Percentiles rank a stretch among this genome's conserved stretches.
Evolutionary conservation across 495 filamentous ascomycete species (phyloP).

Genomic region (Penicillium desertorum): DNA sequence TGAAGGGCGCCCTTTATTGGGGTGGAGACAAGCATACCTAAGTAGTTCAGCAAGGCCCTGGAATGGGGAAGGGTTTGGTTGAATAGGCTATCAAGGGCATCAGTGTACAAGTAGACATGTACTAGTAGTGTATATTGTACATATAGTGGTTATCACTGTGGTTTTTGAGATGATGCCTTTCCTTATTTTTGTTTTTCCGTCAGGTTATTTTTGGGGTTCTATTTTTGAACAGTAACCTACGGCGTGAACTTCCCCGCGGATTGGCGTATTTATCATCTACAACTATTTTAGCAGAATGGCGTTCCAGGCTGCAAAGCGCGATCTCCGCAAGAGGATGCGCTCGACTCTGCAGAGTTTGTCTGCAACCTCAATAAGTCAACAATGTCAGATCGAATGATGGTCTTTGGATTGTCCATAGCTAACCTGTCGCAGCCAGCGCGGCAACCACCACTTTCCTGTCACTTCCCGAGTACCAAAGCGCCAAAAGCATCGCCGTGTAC

Average conservation of each 20-base stretch:
- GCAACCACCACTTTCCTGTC: conserved; percentile 60
- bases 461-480: conserved; percentile 64
- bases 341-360: conserved; percentile 57
- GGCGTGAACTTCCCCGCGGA: neutral
- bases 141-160: conserved; percentile 6
- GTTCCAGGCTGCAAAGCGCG: conserved; percentile 67
- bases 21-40: conserved; percentile 18
- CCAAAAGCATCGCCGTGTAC: conserved; percentile 77
- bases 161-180: neutral
- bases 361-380: conserved; percentile 54
- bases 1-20: conserved; percentile 15
- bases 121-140: neutral
- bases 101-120: neutral
- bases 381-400: conserved; percentile 56
- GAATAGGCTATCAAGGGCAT: no score
- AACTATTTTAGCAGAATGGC: conserved; percentile 39
- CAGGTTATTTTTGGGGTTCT: no score
- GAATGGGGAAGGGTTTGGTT: neutral
- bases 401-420: conserved; percentile 6
- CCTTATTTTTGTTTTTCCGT: no score
- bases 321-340: conserved; percentile 68
- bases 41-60: neutral
- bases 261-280: neutral
- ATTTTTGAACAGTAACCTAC: neutral
- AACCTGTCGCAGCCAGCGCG: conserved; percentile 50